Base-by-base conservation (phyloP, 306 rosid species). In the Castanea sativa region DNA sequence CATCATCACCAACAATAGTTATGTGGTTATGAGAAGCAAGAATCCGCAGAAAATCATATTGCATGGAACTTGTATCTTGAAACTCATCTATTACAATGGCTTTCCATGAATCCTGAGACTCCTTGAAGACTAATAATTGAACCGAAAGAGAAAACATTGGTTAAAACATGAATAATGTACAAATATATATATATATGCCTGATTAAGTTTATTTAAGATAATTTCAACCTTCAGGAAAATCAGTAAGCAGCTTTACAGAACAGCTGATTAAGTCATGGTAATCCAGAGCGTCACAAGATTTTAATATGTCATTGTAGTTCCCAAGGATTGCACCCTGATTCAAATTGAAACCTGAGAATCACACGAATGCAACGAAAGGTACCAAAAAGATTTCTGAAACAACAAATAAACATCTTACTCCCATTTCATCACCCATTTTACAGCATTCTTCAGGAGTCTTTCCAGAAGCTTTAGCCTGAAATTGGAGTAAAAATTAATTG, bases 61-160 rank as follows among this genome's bases (percentile, higher is more conserved):
- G 99, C 97, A 89, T 94, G 87, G 95, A 79, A 85, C 97, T 94
- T 6, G 99, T 94, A 73, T 94, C 99, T 86, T 94, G 99, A 89
- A 94, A 94, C 91, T 94, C 99, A 78, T 94, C 99, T 74, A 94
- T 85, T 59, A 94, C 90, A 80, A 92, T 86, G 77, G 97, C 97
- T 87, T 87, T 92, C 97, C 97, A 92, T 15, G 81, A 76, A 64
- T 89, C 87, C 84, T 81, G 95, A 63, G 92, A 87, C 79, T 92
- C 97, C 87, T 82, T 88, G 89, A 87, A 86, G 69, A 92, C 99
- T 94, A 53, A 23, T 51, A 74, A 80, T 80, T 43, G 56, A 43
- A 73, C 2, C 29, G 0, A 73, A 5, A 53, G 52, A 57, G 64
- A 76, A 78, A 84, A 18, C 49, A 55, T 38, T 35, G 32, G 81